Conservation (phyloP, 495 filamentous ascomycete genomes). For the Neurospora sp. region DNA sequence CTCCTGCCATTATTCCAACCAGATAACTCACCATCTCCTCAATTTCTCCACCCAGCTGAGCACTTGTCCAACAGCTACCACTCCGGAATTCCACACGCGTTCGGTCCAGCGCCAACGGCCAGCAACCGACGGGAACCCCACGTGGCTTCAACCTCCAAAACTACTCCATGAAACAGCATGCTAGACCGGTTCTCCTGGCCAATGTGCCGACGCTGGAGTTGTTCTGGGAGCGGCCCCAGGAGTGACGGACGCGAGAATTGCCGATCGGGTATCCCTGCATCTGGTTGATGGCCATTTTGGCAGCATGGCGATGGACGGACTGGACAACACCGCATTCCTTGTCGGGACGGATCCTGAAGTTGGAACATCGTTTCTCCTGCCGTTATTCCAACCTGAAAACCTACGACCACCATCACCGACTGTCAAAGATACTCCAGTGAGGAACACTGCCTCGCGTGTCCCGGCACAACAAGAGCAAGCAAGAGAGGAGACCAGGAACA, state of each 20-base stretch:
- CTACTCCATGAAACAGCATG: constrained; percentile 45
- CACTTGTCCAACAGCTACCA: not conserved
- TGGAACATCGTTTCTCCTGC: not conserved
- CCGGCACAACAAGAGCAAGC: not conserved
- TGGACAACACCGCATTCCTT: not conserved
- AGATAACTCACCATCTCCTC: not conserved
- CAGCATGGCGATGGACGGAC: not conserved
- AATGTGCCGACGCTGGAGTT: not conserved
- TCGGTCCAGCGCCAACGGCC: constrained; percentile 37
- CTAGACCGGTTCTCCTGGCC: constrained; percentile 15
- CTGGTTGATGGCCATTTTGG: not conserved
- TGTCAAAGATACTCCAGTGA: not conserved
- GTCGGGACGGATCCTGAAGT: not conserved
- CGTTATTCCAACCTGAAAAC: not conserved
- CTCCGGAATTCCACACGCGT: not conserved
- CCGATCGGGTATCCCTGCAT: not conserved
- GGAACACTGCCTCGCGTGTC: not conserved
- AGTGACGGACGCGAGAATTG: not conserved
- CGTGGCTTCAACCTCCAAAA: constrained; percentile 82
- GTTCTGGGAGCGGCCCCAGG: not conserved
- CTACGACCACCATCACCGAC: not conserved
- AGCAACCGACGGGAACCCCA: constrained; percentile 67
- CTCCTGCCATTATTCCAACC: not conserved
- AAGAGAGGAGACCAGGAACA: not conserved
- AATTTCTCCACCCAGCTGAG: not conserved